Percentiles rank a stretch among this genome's conserved stretches.
These are phyloP conservation scores for Scytalidium lignicola DNA, from an alignment of 2,329 filamentous ascomycete genomes.

Conservation along the genomic window DNA sequence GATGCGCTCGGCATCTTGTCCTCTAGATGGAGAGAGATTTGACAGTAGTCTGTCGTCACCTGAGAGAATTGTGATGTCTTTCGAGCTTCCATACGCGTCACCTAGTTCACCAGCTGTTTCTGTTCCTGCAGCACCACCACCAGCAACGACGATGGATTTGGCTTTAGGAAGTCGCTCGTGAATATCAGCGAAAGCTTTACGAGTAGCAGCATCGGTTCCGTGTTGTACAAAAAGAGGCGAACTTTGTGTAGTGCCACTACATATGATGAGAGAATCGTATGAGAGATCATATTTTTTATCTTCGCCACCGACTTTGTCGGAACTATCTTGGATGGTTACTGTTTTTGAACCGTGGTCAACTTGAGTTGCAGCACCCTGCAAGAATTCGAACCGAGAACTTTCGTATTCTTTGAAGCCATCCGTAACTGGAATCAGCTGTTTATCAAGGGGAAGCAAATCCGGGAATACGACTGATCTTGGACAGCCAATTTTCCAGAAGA, in stretches of 20 bases:
- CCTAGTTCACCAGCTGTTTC: conserved; percentile 27
- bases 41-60: conserved; percentile 7
- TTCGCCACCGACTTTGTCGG: background rate
- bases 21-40: conserved; percentile 3
- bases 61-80: conserved; percentile 17
- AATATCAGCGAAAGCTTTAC: conserved; percentile 13
- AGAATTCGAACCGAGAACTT: conserved; percentile 40
- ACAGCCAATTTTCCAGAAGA: conserved; percentile 48
- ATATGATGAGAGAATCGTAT: conserved; percentile 48
- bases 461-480: conserved; percentile 48
- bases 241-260: conserved; percentile 41
- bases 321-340: conserved; percentile 31
- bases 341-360: conserved; percentile 38
- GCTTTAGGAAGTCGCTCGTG: conserved; percentile 27
- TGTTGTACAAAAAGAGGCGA: conserved; percentile 43
- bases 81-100: conserved; percentile 9
- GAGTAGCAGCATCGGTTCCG: conserved; percentile 29
- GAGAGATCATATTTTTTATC: conserved; percentile 16
- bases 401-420: conserved; percentile 46
- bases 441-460: conserved; percentile 38
- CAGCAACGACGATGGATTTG: conserved; percentile 23
- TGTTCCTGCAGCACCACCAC: conserved; percentile 25
- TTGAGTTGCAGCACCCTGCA: conserved; percentile 42
- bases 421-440: conserved; percentile 44
- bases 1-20: conserved; percentile 27